Base-by-base conservation (phyloP, 2,329 filamentous ascomycete genomes). In the Diaporthe sp. region DNA sequence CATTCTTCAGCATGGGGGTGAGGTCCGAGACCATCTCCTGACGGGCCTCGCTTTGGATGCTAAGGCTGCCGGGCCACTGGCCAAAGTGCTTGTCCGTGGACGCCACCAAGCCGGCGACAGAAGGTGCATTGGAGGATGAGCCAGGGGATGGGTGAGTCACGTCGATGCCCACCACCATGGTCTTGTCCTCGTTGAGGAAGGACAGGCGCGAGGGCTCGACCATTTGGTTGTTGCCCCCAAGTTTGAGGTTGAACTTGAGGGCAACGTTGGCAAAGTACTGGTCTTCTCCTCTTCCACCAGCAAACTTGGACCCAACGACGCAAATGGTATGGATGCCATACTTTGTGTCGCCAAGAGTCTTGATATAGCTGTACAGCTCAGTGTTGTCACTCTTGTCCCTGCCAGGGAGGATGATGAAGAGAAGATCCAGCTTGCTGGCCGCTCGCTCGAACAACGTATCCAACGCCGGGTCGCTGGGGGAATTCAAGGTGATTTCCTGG, bases 141-240 rank as follows among this genome's bases (percentile, higher is more conserved):
- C 90, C 90, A 0, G 93, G 92, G 0, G 92, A 93, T 0, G 93
- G 93, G 78, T 95, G 93, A 0, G 93, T 94, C 0, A 95, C 93
- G 78, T 95, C 93, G 32, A 94, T 88, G 0, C 93, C 93, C 30
- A 95, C 88, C 9, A 94, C 82, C 88, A 94, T 94, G 0, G 92
- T 94, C 76, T 89, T 89, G 2, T 86, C 86, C 70, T 92, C 86
- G 22, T 81, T 80, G 72, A 92, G 82, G 1, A 92, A 85, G 4
- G 87, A 86, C 7, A 91, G 83, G 70, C 89, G 85, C 1, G 80
- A 79, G 9, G 83, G 76, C 1, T 83, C 81, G 0, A 94, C 81
- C 1, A 82, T 79, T 76, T 93, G 90, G 73, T 92, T 92, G 4
- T 85, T 82, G 0, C 90, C 90, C 6, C 89, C 89, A 2, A 88